Conservation (phyloP, 106 monocot species). For the Phalaenopsis equestris region DNA sequence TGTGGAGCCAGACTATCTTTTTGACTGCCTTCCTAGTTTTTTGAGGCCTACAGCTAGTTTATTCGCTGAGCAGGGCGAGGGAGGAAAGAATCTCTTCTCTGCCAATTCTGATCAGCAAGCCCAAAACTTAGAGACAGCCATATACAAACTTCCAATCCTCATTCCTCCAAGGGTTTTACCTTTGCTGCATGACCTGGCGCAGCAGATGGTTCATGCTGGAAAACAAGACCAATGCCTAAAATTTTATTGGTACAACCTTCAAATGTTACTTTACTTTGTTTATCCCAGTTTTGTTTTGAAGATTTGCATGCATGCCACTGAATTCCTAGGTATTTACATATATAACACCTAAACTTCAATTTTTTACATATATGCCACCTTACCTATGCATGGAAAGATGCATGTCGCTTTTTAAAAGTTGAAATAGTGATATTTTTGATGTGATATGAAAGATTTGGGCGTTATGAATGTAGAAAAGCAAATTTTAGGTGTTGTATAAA, state of each 20-base stretch:
- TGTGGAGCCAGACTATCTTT: conserved; percentile 60
- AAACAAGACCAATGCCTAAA: conserved; percentile 54
- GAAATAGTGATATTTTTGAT: too few relatives aligned
- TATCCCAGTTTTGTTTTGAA: too few relatives aligned
- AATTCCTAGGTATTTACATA: too few relatives aligned
- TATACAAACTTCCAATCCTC: conserved; percentile 69
- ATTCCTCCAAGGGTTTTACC: conserved; percentile 74
- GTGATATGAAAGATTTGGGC: too few relatives aligned
- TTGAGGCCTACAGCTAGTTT: conserved; percentile 42
- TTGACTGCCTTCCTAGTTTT: conserved; percentile 65
- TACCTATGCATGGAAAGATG: too few relatives aligned
- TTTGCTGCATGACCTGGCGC: conserved; percentile 64
- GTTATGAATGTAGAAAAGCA: too few relatives aligned
- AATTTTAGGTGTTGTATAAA: too few relatives aligned
- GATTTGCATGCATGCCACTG: too few relatives aligned
- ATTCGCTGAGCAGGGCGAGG: conserved; percentile 19
- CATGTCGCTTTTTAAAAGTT: too few relatives aligned
- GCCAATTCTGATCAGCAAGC: conserved; percentile 28
- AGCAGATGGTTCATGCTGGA: conserved; percentile 82
- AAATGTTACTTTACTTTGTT: not conserved
- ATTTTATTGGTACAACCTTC: conserved; percentile 53
- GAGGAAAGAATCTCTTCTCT: conserved; percentile 25
- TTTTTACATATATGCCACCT: too few relatives aligned
- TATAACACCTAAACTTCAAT: too few relatives aligned
- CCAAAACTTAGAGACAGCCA: conserved; percentile 35